Conservation (phyloP, 2,329 filamentous ascomycete species). For the Claviceps sp. region DNA sequence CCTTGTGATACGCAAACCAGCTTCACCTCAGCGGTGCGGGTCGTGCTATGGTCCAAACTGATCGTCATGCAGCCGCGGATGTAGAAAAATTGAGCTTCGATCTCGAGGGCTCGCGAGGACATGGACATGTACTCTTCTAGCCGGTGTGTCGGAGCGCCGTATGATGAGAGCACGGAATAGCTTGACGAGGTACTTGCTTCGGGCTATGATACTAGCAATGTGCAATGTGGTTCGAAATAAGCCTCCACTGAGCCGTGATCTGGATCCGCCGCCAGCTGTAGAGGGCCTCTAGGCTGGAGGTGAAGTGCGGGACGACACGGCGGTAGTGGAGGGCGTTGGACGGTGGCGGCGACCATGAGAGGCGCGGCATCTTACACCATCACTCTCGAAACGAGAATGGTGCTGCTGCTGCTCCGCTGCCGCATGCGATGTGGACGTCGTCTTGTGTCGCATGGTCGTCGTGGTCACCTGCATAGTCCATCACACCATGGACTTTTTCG, state of each 20-base stretch:
- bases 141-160: constrained; percentile 81
- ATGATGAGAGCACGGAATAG: constrained; percentile 78
- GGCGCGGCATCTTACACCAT: constrained; percentile 11
- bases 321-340: constrained; percentile 21
- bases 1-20: constrained; percentile 53
- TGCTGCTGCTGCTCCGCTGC: neutral
- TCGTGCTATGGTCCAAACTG: constrained; percentile 64
- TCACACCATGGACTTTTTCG: constrained; percentile 13
- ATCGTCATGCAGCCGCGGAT: constrained; percentile 90
- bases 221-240: constrained; percentile 38
- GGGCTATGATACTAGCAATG: constrained; percentile 58
- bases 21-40: constrained; percentile 70
- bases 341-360: constrained; percentile 13
- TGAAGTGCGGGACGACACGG: constrained; percentile 28
- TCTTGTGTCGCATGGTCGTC: constrained; percentile 5
- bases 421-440: constrained; percentile 9
- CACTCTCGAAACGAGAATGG: neutral
- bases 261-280: constrained; percentile 14
- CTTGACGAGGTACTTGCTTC: constrained; percentile 72
- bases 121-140: constrained; percentile 86
- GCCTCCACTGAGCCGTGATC: constrained; percentile 23
- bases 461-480: constrained; percentile 18
- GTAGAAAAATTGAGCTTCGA: constrained; percentile 81
- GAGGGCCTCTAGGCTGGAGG: constrained; percentile 29
- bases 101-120: constrained; percentile 77